A percentile compares a stretch with the other conserved stretches of the same genome.
Evolutionary conservation across 2,329 filamentous ascomycete genomes (phyloP).

Genomic region (Exophiala viscosa): DNA sequence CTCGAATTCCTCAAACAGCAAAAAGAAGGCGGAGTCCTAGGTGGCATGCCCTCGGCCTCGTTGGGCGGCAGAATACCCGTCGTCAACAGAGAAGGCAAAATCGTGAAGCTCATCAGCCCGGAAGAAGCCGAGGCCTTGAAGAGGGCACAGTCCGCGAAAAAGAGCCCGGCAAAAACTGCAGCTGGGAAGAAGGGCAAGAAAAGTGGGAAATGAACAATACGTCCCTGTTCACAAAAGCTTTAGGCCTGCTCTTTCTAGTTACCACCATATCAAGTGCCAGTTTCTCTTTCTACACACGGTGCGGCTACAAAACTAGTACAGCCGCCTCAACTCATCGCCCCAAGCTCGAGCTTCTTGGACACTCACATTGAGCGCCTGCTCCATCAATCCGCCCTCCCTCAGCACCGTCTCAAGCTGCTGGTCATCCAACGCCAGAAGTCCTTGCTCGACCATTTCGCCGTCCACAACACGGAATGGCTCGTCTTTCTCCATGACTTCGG

Average conservation of each 20-base stretch:
- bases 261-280: neutral
- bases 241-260: too few relatives aligned
- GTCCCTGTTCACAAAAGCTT: neutral
- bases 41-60: neutral
- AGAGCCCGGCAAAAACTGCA: neutral
- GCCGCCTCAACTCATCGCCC: slow-evolving; percentile 27
- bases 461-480: slow-evolving; percentile 87
- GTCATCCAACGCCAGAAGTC: slow-evolving; percentile 68
- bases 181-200: neutral
- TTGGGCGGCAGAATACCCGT: neutral
- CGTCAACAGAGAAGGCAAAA: neutral
- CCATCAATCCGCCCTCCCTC: slow-evolving; percentile 33
- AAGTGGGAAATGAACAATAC: neutral
- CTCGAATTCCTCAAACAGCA: slow-evolving; percentile 8
- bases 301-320: slow-evolving; percentile 20
- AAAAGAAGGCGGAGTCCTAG: neutral
- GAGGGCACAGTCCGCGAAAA: neutral
- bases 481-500: slow-evolving; percentile 63
- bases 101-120: neutral
- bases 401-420: slow-evolving; percentile 54
- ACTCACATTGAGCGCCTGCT: slow-evolving; percentile 17
- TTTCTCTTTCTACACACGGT: neutral
- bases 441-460: slow-evolving; percentile 77
- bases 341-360: slow-evolving; percentile 23
- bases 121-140: neutral